Evolutionary conservation across 805 yeast species (phyloP).

Genomic region (Starmera dryadoides): DNA sequence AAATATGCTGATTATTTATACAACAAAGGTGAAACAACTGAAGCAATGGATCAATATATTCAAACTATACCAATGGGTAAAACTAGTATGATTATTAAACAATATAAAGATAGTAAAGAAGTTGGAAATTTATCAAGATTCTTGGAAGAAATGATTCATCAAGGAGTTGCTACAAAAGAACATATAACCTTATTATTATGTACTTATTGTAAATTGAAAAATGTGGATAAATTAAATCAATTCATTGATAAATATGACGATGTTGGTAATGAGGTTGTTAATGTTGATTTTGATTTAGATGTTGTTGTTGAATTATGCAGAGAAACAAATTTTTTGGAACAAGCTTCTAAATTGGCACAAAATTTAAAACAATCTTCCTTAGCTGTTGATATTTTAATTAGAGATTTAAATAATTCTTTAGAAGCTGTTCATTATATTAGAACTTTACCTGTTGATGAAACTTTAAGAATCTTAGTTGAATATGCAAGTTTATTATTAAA

Average conservation of each 20-base stretch:
- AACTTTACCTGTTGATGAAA: constrained; percentile 68
- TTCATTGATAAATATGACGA: constrained; percentile 44
- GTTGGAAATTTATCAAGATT: constrained; percentile 58
- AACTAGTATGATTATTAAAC: constrained; percentile 71
- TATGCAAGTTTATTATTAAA: constrained; percentile 62
- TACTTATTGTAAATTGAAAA: constrained; percentile 71
- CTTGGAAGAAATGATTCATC: constrained; percentile 50
- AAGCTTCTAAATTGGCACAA: constrained; percentile 65
- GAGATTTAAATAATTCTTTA: constrained; percentile 54
- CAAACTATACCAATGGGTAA: constrained; percentile 45
- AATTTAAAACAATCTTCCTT: constrained; percentile 65
- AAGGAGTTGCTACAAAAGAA: constrained; percentile 57
- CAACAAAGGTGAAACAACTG: constrained; percentile 54
- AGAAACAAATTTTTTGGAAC: constrained; percentile 58
- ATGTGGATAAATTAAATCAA: constrained; percentile 43
- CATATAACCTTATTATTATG: constrained; percentile 77
- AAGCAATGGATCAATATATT: constrained; percentile 72
- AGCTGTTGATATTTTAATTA: constrained; percentile 69
- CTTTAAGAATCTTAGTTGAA: constrained; percentile 61
- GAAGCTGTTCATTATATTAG: constrained; percentile 59
- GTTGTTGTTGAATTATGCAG: constrained; percentile 62
- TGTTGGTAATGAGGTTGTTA: constrained; percentile 21
- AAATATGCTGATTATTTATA: constrained; percentile 70
- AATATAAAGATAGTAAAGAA: constrained; percentile 71
- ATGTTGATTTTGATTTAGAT: constrained; percentile 55